Evolutionary conservation across 2,329 filamentous ascomycete species (phyloP).

Genomic region (Furcasterigmium furcatum): DNA sequence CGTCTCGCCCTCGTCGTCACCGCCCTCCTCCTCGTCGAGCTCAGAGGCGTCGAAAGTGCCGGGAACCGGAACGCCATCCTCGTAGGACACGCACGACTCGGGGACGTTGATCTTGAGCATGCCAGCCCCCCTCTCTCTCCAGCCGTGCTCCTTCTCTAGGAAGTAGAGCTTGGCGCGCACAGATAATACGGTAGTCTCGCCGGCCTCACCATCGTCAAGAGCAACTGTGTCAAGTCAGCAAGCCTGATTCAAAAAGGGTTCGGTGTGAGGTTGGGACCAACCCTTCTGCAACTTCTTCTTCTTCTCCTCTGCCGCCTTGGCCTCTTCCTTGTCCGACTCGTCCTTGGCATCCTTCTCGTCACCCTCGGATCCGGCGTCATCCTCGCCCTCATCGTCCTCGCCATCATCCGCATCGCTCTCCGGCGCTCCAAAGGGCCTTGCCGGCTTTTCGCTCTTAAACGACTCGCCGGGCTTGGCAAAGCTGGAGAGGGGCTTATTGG

Average conservation of each 20-base stretch:
- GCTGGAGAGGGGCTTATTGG: slow-evolving; percentile 51
- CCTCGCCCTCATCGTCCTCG: slow-evolving; percentile 33
- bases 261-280: background rate
- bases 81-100: slow-evolving; percentile 51
- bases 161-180: slow-evolving; percentile 83
- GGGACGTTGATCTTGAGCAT: slow-evolving; percentile 81
- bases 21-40: slow-evolving; percentile 33
- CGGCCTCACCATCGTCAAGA: slow-evolving; percentile 83
- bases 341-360: slow-evolving; percentile 46
- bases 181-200: slow-evolving; percentile 71
- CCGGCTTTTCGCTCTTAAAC: slow-evolving; percentile 56
- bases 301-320: slow-evolving; percentile 53
- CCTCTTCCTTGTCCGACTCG: slow-evolving; percentile 50
- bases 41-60: slow-evolving; percentile 56
- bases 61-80: slow-evolving; percentile 44
- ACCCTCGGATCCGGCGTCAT: slow-evolving; percentile 33
- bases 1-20: slow-evolving; percentile 15
- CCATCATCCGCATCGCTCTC: slow-evolving; percentile 60
- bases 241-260: background rate
- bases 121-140: slow-evolving; percentile 87
- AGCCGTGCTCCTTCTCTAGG: slow-evolving; percentile 67
- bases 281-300: slow-evolving; percentile 70
- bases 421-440: slow-evolving; percentile 75
- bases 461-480: slow-evolving; percentile 65
- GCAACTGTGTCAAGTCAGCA: slow-evolving; percentile 41